These are phyloP conservation scores for Pichia kluyveri DNA, from an alignment of 805 yeast genomes.

Conservation along the genomic window DNA sequence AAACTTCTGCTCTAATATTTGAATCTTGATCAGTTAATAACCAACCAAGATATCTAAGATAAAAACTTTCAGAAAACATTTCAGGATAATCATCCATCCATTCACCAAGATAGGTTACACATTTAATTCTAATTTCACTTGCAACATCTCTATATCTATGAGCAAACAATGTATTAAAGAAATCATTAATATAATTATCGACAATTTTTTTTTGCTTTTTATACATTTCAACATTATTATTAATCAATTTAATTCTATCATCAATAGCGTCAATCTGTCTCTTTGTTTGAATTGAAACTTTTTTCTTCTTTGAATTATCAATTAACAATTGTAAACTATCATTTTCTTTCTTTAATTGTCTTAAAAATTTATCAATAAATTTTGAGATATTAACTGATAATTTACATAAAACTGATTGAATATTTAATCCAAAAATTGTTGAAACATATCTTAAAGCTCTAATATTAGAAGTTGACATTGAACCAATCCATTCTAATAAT, in stretches of 20 bases:
- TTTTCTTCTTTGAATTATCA: conserved; percentile 7
- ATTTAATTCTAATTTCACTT: conserved; percentile 58
- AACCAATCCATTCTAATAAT: conserved; percentile 65
- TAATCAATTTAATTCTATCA: conserved; percentile 38
- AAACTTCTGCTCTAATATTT: conserved; percentile 55
- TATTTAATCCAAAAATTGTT: conserved; percentile 46
- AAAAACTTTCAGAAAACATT: conserved; percentile 57
- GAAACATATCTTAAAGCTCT: conserved; percentile 67
- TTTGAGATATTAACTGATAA: conserved; percentile 31
- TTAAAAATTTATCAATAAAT: conserved; percentile 34
- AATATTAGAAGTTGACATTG: conserved; percentile 59
- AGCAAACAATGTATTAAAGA: conserved; percentile 56
- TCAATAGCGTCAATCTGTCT: conserved; percentile 26
- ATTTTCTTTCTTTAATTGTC: conserved; percentile 30
- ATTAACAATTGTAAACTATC: conserved; percentile 6
- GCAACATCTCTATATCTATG: conserved; percentile 80
- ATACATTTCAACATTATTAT: conserved; percentile 32
- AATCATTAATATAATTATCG: conserved; percentile 52
- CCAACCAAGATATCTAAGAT: conserved; percentile 78
- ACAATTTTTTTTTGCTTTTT: conserved; percentile 42
- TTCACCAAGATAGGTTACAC: conserved; percentile 50
- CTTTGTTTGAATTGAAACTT: conserved; percentile 18
- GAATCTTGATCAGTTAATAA: conserved; percentile 62
- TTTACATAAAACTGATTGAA: conserved; percentile 54
- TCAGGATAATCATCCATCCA: conserved; percentile 74